Evolutionary conservation across 148 eudicot genomes (phyloP).

Genomic region (Rhododendron kiyosumense): DNA sequence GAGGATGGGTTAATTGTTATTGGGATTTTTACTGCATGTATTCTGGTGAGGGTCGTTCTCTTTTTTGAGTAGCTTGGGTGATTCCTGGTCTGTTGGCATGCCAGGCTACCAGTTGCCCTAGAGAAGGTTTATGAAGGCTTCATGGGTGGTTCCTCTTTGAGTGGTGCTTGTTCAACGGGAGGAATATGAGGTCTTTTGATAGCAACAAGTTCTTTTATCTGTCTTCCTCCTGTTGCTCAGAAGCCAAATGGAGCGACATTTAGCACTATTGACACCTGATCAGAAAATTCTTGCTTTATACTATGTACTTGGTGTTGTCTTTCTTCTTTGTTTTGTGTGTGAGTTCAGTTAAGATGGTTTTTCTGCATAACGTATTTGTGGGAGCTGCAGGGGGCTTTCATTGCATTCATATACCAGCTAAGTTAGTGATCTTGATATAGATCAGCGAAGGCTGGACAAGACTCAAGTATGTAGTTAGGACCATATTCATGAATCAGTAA

Average conservation of each 20-base stretch:
- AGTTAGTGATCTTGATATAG: neutral
- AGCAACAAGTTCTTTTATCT: neutral
- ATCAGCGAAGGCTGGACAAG: neutral
- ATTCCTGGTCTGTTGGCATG: neutral
- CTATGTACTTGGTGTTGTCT: neutral
- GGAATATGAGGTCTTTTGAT: neutral
- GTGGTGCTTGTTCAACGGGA: neutral
- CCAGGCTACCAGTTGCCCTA: neutral
- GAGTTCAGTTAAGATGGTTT: neutral
- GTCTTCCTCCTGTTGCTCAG: neutral
- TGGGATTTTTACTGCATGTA: neutral
- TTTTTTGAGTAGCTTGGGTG: neutral
- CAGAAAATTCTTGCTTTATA: neutral
- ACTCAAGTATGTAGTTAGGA: neutral
- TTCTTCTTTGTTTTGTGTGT: neutral
- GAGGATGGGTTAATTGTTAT: neutral
- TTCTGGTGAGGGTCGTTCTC: neutral
- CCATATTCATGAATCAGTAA: neutral
- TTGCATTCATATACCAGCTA: neutral
- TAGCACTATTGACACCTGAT: neutral
- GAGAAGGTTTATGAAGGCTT: neutral
- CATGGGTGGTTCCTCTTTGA: neutral
- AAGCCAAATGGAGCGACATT: neutral
- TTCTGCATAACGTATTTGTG: neutral
- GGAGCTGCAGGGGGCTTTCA: neutral